Base-by-base conservation (phyloP, 2,329 filamentous ascomycete species). In the Magnaporthiopsis rhizophila region DNA sequence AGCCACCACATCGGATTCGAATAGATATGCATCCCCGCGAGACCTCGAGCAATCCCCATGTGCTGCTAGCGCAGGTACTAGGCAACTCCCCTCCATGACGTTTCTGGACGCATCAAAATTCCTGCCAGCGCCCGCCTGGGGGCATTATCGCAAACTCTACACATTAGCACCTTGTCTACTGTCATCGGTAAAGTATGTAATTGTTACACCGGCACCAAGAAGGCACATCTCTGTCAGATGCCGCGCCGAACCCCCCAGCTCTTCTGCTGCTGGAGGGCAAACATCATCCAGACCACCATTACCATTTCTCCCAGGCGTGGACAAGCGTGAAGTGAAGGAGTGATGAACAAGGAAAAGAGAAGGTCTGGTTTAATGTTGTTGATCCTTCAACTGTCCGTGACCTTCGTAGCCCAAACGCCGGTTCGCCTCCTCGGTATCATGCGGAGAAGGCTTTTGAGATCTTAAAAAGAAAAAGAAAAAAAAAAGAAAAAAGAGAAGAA, bases 301-400 rank as follows among this genome's bases (percentile, higher is more conserved):
- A 53, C n/a, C 45, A 53, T 53, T 53, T 53, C n/a, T 21, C 18
- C 7, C 45, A 2, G 2, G 21, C 21, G 13, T n/a, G 45, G 45
- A 53, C 4, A 21, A 53, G n/a, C 18, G n/a, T 9, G 3, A 53
- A 53, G 3, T 53, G 26, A 11, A 53, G 18, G n/a, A 53, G 24
- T 53, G n/a, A 53, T 53, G 21, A n/a, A 53, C 18, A 21, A 9
- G 21, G 45, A 24, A 53, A 24, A 53, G n/a, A 24, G 21, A 53
- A n/a, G 45, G 45, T 3, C 45, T 53, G 45, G 8, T 21, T 8
- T 24, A 6, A n/a, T 53, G n/a, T n/a, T 53, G n/a, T n/a, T 53
- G 45, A 53, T 24, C n/a, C 21, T 36, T 62, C 61, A 59, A 45
- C 50, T 60, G 36, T 32, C 58, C 57, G 8, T 26, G n/a, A 53